A percentile compares a stretch with the other conserved stretches of the same genome.
These are phyloP conservation scores for Eimeria maxima DNA, from an alignment of 169 alveolate genomes.

Conservation along the genomic window DNA sequence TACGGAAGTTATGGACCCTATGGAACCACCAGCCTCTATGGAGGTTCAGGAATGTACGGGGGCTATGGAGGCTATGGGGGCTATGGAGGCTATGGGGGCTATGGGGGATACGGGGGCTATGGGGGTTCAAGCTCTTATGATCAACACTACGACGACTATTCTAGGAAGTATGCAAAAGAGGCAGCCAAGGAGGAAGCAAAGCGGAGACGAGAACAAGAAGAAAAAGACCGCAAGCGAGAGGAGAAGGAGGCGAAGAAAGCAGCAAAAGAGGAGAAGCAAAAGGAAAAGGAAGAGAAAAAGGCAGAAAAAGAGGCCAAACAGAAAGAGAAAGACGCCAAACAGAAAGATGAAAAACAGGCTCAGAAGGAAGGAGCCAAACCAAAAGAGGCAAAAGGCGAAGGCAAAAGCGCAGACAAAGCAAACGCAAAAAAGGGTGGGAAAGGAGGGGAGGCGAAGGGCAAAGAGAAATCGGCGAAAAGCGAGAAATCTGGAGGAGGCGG, in stretches of 20 bases:
- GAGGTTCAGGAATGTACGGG: background rate
- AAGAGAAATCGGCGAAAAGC: background rate
- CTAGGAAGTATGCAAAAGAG: constrained; percentile 16
- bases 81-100: constrained; percentile 16
- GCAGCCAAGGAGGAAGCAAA: constrained; percentile 35
- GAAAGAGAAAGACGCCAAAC: constrained; percentile 3
- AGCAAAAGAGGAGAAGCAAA: background rate
- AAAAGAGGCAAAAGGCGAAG: background rate
- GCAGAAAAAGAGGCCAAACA: background rate
- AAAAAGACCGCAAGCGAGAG: background rate
- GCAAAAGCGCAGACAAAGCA: background rate
- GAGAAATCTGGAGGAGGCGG: background rate
- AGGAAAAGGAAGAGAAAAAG: background rate
- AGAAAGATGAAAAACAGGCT: background rate
- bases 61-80: constrained; percentile 8
- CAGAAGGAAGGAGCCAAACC: background rate
- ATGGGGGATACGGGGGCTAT: background rate
- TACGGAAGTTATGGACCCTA: background rate
- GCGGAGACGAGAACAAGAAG: background rate
- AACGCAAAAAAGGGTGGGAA: background rate
- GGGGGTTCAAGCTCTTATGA: background rate
- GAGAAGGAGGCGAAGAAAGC: background rate
- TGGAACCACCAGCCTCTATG: background rate
- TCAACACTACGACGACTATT: background rate
- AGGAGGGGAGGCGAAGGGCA: background rate